Conservation (phyloP, 495 filamentous ascomycete species). For the Penicillium simplicissimum region DNA sequence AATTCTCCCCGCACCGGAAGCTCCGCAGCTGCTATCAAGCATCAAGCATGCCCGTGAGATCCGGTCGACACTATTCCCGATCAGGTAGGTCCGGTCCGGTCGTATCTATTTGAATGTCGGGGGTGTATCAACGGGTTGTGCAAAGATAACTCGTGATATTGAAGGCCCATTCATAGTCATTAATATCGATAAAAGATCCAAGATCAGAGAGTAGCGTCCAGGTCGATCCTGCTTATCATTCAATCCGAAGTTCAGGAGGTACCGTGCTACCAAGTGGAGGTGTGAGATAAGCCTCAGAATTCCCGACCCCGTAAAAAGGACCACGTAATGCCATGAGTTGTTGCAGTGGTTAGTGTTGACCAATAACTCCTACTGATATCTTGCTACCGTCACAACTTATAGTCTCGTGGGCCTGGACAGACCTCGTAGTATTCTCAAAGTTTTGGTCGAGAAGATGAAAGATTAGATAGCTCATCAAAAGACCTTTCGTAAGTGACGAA, state of each 20-base stretch:
- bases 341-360: too few species aligned
- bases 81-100: slow-evolving; percentile 20
- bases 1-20: background rate
- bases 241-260: background rate
- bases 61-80: slow-evolving; percentile 6
- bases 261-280: background rate
- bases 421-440: too few species aligned
- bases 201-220: background rate
- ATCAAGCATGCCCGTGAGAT: background rate
- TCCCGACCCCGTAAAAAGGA: background rate
- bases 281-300: background rate
- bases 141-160: background rate
- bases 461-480: background rate
- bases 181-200: background rate
- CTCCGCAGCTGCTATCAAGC: slow-evolving; percentile 3
- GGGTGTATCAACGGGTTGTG: background rate
- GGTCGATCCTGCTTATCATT: background rate
- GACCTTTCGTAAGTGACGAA: background rate
- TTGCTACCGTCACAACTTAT: too few species aligned
- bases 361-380: too few species aligned
- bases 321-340: background rate
- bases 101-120: background rate
- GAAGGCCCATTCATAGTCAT: background rate
- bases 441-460: too few species aligned
- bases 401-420: too few species aligned